Evolutionary conservation across 1,284 basidiomycete genomes (phyloP), one percentile per base, ranked within the genome.

Genomic region (Rhodotorula sp.): DNA sequence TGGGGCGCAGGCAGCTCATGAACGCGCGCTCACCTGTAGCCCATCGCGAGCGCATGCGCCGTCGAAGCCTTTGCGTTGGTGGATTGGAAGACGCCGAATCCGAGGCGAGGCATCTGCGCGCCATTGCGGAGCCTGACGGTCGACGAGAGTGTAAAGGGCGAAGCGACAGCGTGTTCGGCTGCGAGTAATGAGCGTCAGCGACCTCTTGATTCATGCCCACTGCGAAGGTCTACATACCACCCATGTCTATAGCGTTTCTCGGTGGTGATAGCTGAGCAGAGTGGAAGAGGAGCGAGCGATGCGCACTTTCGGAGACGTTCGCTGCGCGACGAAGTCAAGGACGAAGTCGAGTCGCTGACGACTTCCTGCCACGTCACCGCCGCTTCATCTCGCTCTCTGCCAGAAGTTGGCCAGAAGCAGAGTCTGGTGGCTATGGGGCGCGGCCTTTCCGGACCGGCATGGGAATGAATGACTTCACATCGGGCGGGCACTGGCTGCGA

Each of bases 61-160:
- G 89, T 87, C 0, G 85, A 79, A 47, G 83, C 84, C 66, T 83
- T 84, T 34, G 87, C 85, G 74, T 87, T 72, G 76, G 67, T 84
- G 82, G 90, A 89, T 78, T 89, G 86, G 79, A 89, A 94, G 18
- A 93, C 90, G 21, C 92, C 92, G 67, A 92, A 88, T 2, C 92
- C 92, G 1, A 94, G 84, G n/a, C 87, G 81, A 57, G 91, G 91
- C 82, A 93, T 88, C 46, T 72, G 52, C 54, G 75, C 62, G 6
- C 79, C 79, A 52, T 68, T 57, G 29, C 58, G 62, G 18, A 72
- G 65, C 34, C 26, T 58, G 62, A 74, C 29, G 10, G 60, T 48
- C 20, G 62, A 57, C 5, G 63, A 23, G 62, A 74, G 62, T 23
- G 58, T 34, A 46, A 43, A 49, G 1, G 65, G 63, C 34, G 39